Evolutionary conservation across 2,329 filamentous ascomycete species (phyloP).

Genomic region (Colletotrichum sp.): DNA sequence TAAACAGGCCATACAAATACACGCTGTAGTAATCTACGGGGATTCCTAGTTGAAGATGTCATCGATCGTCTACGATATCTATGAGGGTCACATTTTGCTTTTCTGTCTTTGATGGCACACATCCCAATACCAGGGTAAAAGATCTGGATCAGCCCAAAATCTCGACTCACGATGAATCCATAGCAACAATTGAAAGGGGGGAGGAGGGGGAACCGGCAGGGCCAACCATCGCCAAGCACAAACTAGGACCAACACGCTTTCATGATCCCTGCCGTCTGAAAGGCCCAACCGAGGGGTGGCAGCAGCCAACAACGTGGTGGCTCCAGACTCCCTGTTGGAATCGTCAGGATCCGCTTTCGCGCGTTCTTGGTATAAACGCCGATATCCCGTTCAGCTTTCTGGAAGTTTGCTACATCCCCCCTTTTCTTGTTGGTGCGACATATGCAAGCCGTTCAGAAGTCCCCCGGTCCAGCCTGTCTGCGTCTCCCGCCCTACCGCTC

Average conservation of each 20-base stretch:
- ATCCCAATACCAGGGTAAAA: background rate
- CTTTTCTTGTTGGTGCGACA: constrained; percentile 11
- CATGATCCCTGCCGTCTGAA: background rate
- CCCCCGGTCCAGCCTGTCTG: background rate
- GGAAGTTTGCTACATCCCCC: background rate
- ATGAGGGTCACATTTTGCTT: background rate
- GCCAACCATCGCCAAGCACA: background rate
- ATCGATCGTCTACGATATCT: background rate
- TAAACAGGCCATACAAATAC: background rate
- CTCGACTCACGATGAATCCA: background rate
- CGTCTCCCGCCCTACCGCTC: background rate
- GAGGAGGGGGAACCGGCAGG: background rate
- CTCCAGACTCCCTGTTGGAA: constrained; percentile 15
- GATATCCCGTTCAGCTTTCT: constrained; percentile 14
- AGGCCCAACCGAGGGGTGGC: background rate
- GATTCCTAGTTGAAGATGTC: background rate
- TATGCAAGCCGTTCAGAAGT: constrained; percentile 8
- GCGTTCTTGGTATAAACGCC: constrained; percentile 22
- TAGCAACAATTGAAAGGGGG: background rate
- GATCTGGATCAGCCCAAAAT: background rate
- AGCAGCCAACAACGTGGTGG: background rate
- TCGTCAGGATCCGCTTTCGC: constrained; percentile 8
- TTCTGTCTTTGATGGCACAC: background rate
- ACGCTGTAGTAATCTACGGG: background rate
- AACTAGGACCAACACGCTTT: background rate